Conservation (phyloP, 495 filamentous ascomycete species). For the Glonium stellatum region DNA sequence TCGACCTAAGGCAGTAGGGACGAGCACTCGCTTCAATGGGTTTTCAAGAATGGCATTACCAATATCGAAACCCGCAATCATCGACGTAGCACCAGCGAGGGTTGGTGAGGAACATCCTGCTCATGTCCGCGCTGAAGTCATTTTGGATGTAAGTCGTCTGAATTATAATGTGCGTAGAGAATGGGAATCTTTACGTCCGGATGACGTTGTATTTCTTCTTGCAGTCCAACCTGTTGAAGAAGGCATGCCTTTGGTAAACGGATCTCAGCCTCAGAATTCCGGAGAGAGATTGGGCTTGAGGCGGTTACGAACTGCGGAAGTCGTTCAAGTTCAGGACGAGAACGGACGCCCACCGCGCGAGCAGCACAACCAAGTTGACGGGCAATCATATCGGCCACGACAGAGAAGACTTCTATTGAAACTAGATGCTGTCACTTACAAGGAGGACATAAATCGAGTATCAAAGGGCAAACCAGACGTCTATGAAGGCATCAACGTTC, state of each 20-base stretch:
- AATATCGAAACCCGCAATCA: conserved; percentile 77
- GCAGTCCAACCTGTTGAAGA: conserved; percentile 56
- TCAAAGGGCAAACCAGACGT: conserved; percentile 62
- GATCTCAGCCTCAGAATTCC: conserved; percentile 44
- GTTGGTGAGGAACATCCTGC: conserved; percentile 85
- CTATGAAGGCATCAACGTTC: conserved; percentile 79
- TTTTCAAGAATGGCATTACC: conserved; percentile 89
- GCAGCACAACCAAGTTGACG: conserved; percentile 45
- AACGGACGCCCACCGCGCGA: conserved; percentile 71
- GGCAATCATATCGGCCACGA: conserved; percentile 46
- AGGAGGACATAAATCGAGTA: conserved; percentile 60
- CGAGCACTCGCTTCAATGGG: conserved; percentile 65
- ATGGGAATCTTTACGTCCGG: conserved; percentile 83
- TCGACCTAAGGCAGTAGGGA: conserved; percentile 59
- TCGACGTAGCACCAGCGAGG: conserved; percentile 75
- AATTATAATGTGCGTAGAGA: conserved; percentile 68
- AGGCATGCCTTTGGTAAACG: conserved; percentile 49
- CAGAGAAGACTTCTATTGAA: conserved; percentile 69
- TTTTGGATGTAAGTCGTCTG: conserved; percentile 75
- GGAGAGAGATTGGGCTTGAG: conserved; percentile 58
- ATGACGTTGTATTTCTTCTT: conserved; percentile 86
- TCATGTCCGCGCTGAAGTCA: conserved; percentile 76
- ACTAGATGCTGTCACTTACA: conserved; percentile 73
- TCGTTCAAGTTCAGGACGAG: conserved; percentile 84
- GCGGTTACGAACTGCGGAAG: conserved; percentile 72